A percentile compares a stretch with the other conserved stretches of the same genome.
These are phyloP conservation scores for Pistacia atlantica DNA, from an alignment of 345 rosid species.

Conservation along the genomic window DNA sequence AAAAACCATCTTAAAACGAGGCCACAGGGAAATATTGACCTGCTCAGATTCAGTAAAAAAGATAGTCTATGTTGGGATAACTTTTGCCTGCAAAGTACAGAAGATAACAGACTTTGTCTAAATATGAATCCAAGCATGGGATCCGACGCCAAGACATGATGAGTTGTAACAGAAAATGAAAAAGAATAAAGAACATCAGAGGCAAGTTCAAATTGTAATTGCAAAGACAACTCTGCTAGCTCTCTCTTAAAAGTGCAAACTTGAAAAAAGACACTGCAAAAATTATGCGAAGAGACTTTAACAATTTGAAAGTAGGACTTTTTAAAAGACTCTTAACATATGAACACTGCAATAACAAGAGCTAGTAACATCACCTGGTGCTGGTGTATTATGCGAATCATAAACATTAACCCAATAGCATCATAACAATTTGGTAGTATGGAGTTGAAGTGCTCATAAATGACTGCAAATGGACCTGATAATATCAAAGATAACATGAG, in stretches of 20 bases:
- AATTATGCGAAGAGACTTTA: neutral
- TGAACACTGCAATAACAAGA: neutral
- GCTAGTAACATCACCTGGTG: slow-evolving; percentile 66
- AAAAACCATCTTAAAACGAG: slow-evolving; percentile 95
- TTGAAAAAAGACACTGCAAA: neutral
- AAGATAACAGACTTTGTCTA: slow-evolving; percentile 74
- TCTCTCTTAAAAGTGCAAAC: neutral
- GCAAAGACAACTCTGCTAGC: too few relatives aligned
- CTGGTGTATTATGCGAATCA: slow-evolving; percentile 94
- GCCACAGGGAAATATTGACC: slow-evolving; percentile 97
- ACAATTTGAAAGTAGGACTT: too few relatives aligned
- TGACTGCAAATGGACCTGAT: slow-evolving; percentile 95
- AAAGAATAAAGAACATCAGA: slow-evolving; percentile 11
- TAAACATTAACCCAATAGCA: slow-evolving; percentile 97
- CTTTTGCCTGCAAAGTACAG: slow-evolving; percentile 1
- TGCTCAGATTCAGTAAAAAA: slow-evolving; percentile 38
- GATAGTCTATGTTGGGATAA: slow-evolving; percentile 14
- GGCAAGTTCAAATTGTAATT: neutral
- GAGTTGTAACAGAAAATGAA: slow-evolving; percentile 49
- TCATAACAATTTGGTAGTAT: slow-evolving; percentile 89
- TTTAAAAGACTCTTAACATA: neutral
- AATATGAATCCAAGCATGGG: slow-evolving; percentile 96
- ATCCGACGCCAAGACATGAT: slow-evolving; percentile 90
- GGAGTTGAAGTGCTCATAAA: slow-evolving; percentile 88
- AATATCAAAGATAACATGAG: slow-evolving; percentile 13